A percentile compares a stretch with the other conserved stretches of the same genome.
phyloP scores from a whole-genome alignment of 495 filamentous ascomycete species.

The Tetracladium marchalianum region DNA sequence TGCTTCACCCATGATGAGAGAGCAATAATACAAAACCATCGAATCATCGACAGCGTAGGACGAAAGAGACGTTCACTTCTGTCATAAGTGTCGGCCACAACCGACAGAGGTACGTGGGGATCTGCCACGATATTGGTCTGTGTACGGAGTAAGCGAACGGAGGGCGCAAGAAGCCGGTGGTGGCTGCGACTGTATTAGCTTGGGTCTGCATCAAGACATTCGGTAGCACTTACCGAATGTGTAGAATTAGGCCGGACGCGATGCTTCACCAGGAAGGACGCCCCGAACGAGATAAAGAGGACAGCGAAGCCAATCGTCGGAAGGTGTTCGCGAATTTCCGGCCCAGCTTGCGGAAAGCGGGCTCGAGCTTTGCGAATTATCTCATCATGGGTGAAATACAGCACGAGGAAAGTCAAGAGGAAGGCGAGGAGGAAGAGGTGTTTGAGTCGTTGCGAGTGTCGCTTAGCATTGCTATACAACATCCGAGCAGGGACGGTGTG shows the following conservation, averaged over 20 bases:
- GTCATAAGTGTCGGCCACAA: neutral
- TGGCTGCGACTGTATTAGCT: neutral
- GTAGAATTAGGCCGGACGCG: neutral
- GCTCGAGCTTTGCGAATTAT: neutral
- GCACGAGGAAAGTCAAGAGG: conserved; percentile 4
- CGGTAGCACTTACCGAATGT: neutral
- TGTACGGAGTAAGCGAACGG: too few species aligned
- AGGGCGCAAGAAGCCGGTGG: too few species aligned
- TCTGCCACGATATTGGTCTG: too few species aligned
- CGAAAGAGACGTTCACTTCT: neutral
- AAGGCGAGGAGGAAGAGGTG: neutral
- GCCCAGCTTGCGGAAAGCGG: neutral
- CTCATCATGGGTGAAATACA: conserved; percentile 6
- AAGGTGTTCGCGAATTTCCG: conserved; percentile 1
- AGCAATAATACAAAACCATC: too few species aligned
- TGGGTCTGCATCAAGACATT: neutral
- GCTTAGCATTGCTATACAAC: conserved; percentile 3
- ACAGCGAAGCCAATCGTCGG: conserved; percentile 6
- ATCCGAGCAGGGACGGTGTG: neutral
- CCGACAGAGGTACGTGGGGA: neutral
- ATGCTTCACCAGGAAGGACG: conserved; percentile 3
- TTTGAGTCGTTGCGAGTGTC: neutral
- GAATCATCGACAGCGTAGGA: too few species aligned
- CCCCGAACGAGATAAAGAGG: conserved; percentile 6
- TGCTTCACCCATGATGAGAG: too few species aligned